Conservation (phyloP, 2,329 filamentous ascomycete species). For the Lecanicillium sp. region DNA sequence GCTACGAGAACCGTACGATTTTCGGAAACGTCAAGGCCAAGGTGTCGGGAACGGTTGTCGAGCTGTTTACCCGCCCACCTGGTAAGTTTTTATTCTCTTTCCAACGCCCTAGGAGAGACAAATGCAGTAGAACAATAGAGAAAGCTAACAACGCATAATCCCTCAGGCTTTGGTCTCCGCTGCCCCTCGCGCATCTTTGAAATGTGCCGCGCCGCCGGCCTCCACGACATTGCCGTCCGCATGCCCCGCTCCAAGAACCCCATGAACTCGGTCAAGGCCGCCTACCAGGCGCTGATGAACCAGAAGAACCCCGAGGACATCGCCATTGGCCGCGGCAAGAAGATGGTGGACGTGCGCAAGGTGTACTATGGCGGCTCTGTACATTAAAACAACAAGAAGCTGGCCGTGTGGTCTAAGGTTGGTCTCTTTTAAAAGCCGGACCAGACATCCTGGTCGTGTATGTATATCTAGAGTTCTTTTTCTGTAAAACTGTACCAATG, state of each 20-base stretch:
- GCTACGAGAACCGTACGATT: constrained; percentile 89
- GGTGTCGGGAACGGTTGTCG: constrained; percentile 78
- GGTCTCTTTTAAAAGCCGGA: no score
- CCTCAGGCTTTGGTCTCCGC: constrained; percentile 81
- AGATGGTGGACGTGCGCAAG: constrained; percentile 91
- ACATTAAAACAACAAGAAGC: constrained; percentile 33
- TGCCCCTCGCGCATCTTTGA: constrained; percentile 90
- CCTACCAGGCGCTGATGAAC: constrained; percentile 71
- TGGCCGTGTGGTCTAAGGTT: background rate
- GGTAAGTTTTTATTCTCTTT: constrained; percentile 48
- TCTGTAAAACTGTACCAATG: no score
- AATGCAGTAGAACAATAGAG: background rate
- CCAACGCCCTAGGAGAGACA: background rate
- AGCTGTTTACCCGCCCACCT: constrained; percentile 75
- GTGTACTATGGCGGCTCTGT: constrained; percentile 88
- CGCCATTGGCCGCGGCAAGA: constrained; percentile 82
- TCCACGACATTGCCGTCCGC: constrained; percentile 76
- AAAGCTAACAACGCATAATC: constrained; percentile 5
- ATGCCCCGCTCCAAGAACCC: constrained; percentile 85
- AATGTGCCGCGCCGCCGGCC: constrained; percentile 80
- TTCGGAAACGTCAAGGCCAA: constrained; percentile 79
- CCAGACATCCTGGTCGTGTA: no score
- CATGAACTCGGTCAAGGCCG: constrained; percentile 96
- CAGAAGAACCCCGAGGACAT: constrained; percentile 87
- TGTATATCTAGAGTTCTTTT: background rate